Evolutionary conservation across 2,329 filamentous ascomycete species (phyloP).

Genomic region (Scedosporium apiospermum): DNA sequence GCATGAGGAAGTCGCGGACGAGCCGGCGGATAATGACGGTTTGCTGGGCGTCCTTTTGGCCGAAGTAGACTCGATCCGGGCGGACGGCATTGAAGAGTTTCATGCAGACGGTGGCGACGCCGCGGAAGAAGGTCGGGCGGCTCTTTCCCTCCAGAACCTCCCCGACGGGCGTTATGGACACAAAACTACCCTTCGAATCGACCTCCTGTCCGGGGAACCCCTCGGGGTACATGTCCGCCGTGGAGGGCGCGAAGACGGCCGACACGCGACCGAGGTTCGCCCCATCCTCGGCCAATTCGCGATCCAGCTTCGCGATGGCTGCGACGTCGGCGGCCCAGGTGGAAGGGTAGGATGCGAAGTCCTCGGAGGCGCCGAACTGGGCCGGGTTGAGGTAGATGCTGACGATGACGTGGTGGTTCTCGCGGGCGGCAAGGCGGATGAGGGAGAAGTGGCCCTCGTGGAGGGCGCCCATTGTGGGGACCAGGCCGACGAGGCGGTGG

Average conservation of each 20-base stretch:
- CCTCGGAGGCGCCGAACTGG: slow-evolving; percentile 85
- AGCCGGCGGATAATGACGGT: slow-evolving; percentile 81
- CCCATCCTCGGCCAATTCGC: slow-evolving; percentile 56
- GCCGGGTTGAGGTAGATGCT: slow-evolving; percentile 95
- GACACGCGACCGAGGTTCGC: slow-evolving; percentile 58
- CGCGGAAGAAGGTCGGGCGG: slow-evolving; percentile 89
- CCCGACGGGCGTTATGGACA: slow-evolving; percentile 79
- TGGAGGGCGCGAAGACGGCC: slow-evolving; percentile 79
- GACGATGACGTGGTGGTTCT: slow-evolving; percentile 81
- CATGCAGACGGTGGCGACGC: slow-evolving; percentile 93
- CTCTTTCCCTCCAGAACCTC: slow-evolving; percentile 75
- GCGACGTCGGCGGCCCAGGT: slow-evolving; percentile 75
- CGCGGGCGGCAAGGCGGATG: slow-evolving; percentile 70
- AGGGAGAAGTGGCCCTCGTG: slow-evolving; percentile 84
- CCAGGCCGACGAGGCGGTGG: slow-evolving; percentile 69
- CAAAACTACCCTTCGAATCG: slow-evolving; percentile 75
- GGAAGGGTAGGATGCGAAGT: slow-evolving; percentile 79
- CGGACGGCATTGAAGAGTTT: slow-evolving; percentile 49
- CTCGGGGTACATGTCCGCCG: slow-evolving; percentile 78
- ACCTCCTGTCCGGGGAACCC: slow-evolving; percentile 64
- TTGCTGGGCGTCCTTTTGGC: slow-evolving; percentile 96
- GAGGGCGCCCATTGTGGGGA: slow-evolving; percentile 97
- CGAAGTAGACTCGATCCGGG: slow-evolving; percentile 75
- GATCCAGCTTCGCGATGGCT: slow-evolving; percentile 58
- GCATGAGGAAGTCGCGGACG: slow-evolving; percentile 78